A percentile compares a stretch with the other conserved stretches of the same genome.
Evolutionary conservation across 148 eudicot genomes (phyloP).

Genomic region (Camellia japonica): DNA sequence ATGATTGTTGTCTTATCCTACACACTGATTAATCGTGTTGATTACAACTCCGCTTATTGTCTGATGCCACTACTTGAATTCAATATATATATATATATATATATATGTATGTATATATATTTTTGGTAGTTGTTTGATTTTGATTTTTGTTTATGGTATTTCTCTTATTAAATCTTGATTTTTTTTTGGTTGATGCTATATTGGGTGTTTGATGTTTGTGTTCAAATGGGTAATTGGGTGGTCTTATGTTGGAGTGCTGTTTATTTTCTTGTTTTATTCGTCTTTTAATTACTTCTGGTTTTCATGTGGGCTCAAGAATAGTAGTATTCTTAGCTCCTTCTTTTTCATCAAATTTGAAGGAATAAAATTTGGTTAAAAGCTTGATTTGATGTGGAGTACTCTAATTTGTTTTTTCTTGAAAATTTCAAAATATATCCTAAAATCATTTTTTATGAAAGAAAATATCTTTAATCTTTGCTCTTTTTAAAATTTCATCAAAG

Average conservation of each 20-base stretch:
- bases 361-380: too few relatives aligned
- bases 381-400: too few relatives aligned
- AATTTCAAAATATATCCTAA: too few relatives aligned
- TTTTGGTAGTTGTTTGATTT: too few relatives aligned
- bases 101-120: too few relatives aligned
- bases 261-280: too few relatives aligned
- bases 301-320: neutral
- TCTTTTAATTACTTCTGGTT: neutral
- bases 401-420: too few relatives aligned
- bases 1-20: slow-evolving; percentile 16
- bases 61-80: slow-evolving; percentile 19
- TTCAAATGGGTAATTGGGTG: neutral
- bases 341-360: too few relatives aligned
- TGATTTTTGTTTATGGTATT: neutral
- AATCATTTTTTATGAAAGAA: too few relatives aligned
- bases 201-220: neutral
- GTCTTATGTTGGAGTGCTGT: too few relatives aligned
- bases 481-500: too few relatives aligned
- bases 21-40: slow-evolving; percentile 25
- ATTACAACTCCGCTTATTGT: slow-evolving; percentile 34
- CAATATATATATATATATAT: neutral
- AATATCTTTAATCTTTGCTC: too few relatives aligned
- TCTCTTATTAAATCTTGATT: neutral
- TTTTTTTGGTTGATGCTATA: neutral
- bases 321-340: neutral